Conservation (phyloP, 305 asterid species). For the Fraxinus platypoda region DNA sequence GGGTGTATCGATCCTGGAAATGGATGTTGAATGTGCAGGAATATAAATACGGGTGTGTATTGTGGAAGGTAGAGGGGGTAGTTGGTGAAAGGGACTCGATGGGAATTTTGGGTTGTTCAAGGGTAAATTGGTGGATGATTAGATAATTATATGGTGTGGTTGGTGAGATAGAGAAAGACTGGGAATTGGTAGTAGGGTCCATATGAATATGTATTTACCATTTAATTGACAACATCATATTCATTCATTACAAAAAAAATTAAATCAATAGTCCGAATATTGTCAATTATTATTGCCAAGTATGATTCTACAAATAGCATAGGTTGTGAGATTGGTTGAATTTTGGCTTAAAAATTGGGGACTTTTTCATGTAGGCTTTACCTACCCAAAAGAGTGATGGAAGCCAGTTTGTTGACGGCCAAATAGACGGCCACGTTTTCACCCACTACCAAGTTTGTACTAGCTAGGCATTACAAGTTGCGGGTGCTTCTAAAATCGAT, state of each 20-base stretch:
- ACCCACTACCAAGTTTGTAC: conserved; percentile 6
- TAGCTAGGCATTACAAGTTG: background rate
- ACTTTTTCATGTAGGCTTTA: conserved; percentile 22
- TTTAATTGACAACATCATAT: no score
- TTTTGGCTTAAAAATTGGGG: background rate
- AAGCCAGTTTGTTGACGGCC: conserved; percentile 7
- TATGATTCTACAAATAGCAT: no score
- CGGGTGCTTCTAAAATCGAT: no score
- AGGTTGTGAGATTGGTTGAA: background rate
- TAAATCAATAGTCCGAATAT: no score
- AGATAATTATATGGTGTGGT: conserved; percentile 40
- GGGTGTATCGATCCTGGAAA: conserved; percentile 31
- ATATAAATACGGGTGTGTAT: conserved; percentile 34
- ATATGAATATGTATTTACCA: background rate
- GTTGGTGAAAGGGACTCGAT: conserved; percentile 43
- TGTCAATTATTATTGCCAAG: no score
- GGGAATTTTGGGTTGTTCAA: conserved; percentile 27
- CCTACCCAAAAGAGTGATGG: conserved; percentile 23
- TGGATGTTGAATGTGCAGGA: conserved; percentile 14
- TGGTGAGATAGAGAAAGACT: conserved; percentile 47
- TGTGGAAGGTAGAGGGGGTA: conserved; percentile 25
- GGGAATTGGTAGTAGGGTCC: conserved; percentile 16
- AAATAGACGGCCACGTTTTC: background rate
- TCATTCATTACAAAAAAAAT: no score
- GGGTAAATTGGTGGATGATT: conserved; percentile 12